Evolutionary conservation across 352 stramenopile genomes (phyloP).

Genomic region (Phytophthora quininea): DNA sequence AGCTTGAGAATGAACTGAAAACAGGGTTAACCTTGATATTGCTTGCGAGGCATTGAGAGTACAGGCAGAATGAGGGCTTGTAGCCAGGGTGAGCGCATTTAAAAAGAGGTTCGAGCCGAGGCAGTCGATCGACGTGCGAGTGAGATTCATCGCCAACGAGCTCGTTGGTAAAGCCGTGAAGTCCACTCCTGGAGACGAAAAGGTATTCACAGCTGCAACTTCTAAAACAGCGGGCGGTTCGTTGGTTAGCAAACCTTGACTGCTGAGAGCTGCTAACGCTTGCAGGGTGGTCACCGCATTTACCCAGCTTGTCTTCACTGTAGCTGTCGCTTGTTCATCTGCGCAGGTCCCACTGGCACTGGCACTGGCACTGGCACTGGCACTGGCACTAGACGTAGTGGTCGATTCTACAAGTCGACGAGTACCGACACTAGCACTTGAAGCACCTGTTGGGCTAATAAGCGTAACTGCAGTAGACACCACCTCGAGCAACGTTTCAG

Average conservation of each 20-base stretch:
- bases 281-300: slow-evolving; percentile 57
- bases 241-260: slow-evolving; percentile 47
- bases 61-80: slow-evolving; percentile 46
- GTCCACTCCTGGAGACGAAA: slow-evolving; percentile 41
- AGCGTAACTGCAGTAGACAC: slow-evolving; percentile 51
- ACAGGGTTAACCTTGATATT: slow-evolving; percentile 50
- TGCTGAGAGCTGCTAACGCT: slow-evolving; percentile 56
- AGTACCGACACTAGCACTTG: not conserved
- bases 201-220: slow-evolving; percentile 36
- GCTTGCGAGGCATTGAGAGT: slow-evolving; percentile 44
- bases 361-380: not conserved
- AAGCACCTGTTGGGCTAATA: not conserved
- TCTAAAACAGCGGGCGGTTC: slow-evolving; percentile 42
- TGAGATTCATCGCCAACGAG: slow-evolving; percentile 51
- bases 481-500: slow-evolving; percentile 47
- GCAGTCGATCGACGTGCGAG: slow-evolving; percentile 44
- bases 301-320: slow-evolving; percentile 25
- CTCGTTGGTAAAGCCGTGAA: slow-evolving; percentile 7
- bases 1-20: slow-evolving; percentile 51
- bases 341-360: slow-evolving; percentile 6
- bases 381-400: slow-evolving; percentile 6
- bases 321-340: slow-evolving; percentile 23
- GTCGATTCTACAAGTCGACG: slow-evolving; percentile 21
- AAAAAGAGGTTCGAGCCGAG: slow-evolving; percentile 55
- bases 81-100: slow-evolving; percentile 47